Percentiles rank a stretch among this genome's conserved stretches.
Evolutionary conservation across 805 yeast species (phyloP).

Genomic region (Ogataea populi-albae): DNA sequence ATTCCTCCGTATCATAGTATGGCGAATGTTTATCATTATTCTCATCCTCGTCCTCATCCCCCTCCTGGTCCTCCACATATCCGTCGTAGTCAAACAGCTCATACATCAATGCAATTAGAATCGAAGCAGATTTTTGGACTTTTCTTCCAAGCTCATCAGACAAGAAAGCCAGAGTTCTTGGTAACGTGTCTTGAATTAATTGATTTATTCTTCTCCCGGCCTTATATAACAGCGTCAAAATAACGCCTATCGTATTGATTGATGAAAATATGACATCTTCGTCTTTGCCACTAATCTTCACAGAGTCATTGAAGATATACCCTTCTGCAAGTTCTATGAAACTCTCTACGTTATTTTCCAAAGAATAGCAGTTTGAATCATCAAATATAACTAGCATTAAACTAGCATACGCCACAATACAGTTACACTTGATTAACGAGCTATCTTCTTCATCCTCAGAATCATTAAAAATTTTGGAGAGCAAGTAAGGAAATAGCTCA

Average conservation of each 20-base stretch:
- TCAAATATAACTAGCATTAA: constrained; percentile 43
- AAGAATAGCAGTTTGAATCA: constrained; percentile 48
- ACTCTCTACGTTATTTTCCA: constrained; percentile 44
- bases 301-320: constrained; percentile 29
- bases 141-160: constrained; percentile 38
- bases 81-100: constrained; percentile 45
- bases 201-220: constrained; percentile 36
- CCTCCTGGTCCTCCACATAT: constrained; percentile 41
- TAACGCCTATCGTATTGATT: constrained; percentile 44
- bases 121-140: constrained; percentile 53
- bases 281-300: constrained; percentile 25
- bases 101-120: constrained; percentile 53
- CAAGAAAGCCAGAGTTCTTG: constrained; percentile 41
- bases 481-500: constrained; percentile 28
- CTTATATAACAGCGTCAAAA: constrained; percentile 42
- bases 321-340: constrained; percentile 44
- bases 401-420: constrained; percentile 26
- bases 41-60: constrained; percentile 38
- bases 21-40: constrained; percentile 42
- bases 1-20: constrained; percentile 49
- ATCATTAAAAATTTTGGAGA: constrained; percentile 15
- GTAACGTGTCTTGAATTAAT: constrained; percentile 37
- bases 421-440: constrained; percentile 16
- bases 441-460: constrained; percentile 13
- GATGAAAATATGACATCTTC: constrained; percentile 45